Conservation (phyloP, 371 early-diverging fungal genomes). For the Dinochytrium kinnereticum region DNA sequence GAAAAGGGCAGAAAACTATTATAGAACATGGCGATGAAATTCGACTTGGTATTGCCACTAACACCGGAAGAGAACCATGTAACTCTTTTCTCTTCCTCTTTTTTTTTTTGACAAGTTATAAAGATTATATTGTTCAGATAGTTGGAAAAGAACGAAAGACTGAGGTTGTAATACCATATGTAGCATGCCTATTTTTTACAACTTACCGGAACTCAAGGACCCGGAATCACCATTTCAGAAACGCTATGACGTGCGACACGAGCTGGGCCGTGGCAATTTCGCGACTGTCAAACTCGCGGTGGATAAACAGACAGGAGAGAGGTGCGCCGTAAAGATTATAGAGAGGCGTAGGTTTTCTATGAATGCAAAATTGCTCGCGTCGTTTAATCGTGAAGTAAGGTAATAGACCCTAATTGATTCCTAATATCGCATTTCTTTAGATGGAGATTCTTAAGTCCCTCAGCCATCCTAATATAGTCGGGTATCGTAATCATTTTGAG, state of each 20-base stretch:
- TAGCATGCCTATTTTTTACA: neutral
- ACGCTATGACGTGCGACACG: constrained; percentile 22
- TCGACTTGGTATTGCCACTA: neutral
- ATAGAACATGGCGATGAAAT: constrained; percentile 29
- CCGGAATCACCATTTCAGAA: constrained; percentile 10
- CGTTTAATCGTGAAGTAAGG: constrained; percentile 32
- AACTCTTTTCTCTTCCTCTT: neutral
- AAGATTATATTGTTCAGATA: constrained; percentile 30
- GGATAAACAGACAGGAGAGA: constrained; percentile 57
- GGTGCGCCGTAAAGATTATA: constrained; percentile 72
- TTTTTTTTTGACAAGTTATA: neutral
- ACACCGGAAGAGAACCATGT: neutral
- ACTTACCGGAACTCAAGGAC: neutral
- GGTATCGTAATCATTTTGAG: constrained; percentile 58
- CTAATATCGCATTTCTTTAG: constrained; percentile 1
- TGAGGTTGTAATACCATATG: neutral
- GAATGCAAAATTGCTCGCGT: constrained; percentile 24
- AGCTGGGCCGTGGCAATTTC: constrained; percentile 55
- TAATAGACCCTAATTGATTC: neutral
- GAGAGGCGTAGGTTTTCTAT: constrained; percentile 37
- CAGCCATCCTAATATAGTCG: constrained; percentile 33
- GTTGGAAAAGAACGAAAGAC: neutral
- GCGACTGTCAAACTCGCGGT: constrained; percentile 63
- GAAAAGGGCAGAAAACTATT: constrained; percentile 24
- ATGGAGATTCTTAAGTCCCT: constrained; percentile 25